Percentiles rank a stretch among this genome's conserved stretches.
Conservation (phyloP, 2,329 filamentous ascomycete genomes). For the Colletotrichum limetticola region DNA sequence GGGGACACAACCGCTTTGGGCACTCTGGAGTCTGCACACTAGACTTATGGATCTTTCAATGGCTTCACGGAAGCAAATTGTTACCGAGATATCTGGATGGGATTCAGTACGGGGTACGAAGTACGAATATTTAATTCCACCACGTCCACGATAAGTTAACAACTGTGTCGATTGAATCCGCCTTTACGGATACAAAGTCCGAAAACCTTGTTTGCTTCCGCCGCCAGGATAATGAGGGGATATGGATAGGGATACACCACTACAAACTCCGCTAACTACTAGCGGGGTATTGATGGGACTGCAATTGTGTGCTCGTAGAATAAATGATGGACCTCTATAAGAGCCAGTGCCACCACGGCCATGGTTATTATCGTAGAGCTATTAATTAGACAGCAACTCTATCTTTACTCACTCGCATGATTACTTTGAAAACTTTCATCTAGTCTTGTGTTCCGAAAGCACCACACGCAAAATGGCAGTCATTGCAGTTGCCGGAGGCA, state of each 20-base stretch:
- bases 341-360: no score
- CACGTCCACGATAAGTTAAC: background rate
- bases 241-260: background rate
- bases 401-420: no score
- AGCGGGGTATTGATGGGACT: no score
- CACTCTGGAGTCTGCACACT: background rate
- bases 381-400: background rate
- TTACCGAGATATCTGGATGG: background rate
- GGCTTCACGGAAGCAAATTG: constrained; percentile 11
- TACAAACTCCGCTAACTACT: no score
- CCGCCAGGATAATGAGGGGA: background rate
- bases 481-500: constrained; percentile 59
- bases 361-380: no score
- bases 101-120: no score
- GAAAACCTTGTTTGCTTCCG: background rate
- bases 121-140: background rate
- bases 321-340: no score
- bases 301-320: no score
- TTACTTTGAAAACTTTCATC: no score
- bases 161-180: background rate
- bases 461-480: constrained; percentile 33
- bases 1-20: background rate
- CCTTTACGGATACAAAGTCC: background rate
- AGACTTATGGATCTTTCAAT: background rate
- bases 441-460: background rate